Evolutionary conservation across 305 asterid genomes (phyloP), one percentile per base, ranked within the genome.

Genomic region (Euphrasia arctica): DNA sequence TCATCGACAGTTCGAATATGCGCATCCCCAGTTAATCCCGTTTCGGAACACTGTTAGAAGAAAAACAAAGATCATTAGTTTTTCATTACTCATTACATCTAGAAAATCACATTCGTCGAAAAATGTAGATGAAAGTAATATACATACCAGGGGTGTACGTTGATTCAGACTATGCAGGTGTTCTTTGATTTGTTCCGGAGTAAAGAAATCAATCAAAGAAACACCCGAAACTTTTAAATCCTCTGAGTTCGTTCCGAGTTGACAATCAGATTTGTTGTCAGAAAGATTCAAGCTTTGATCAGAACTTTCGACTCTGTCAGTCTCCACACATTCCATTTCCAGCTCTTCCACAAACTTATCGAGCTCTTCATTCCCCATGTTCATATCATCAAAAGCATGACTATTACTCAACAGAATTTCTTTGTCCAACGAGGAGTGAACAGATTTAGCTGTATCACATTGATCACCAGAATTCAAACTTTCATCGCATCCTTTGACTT

Each of bases 191-290:
- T 86, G 87, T 68, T 81, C 75, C 4, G 81, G 75, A 27, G 77
- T 66, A 79, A 89, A 84, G 69, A 75, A 80, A 80, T 89, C 96
- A 48, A 67, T 70, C 73, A 82, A 70, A 48, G 96, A 79, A 70
- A 84, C 85, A 50, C 85, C 77, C 25, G 74, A 66, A 52, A 61
- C 78, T 71, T 72, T 74, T 57, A 70, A 50, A 58, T 73, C 78
- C 51, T 78, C 78, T 50, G 52, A 71, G 65, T 63, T 61, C 32
- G 64, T 60, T 75, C 55, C 61, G 32, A 56, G 42, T 42, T 58
- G 71, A 72, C 54, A 29, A 71, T 69, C 65, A 63, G 64, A 60
- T 45, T 69, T 73, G 58, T 48, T 55, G 64, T 65, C 62, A 62
- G 62, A 68, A 50, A 70, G 28, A 18, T 36, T 58, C 34, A 3